phyloP scores from a whole-genome alignment of 2,329 filamentous ascomycete species.

The Blastomyces gilchristii region DNA sequence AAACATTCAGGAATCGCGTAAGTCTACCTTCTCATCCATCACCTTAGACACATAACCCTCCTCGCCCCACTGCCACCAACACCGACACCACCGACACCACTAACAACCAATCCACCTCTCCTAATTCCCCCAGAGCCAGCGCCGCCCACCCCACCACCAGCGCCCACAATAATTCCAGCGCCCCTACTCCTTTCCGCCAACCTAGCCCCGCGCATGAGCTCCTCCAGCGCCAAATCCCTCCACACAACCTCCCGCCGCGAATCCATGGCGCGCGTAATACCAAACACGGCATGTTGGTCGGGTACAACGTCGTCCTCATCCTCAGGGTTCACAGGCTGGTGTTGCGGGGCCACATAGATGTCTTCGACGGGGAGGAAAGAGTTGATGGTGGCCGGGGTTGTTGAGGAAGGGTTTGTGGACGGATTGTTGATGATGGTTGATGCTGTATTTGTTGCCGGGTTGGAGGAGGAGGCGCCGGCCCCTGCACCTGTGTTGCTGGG shows the following conservation, averaged over 20 bases:
- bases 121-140: constrained; percentile 25
- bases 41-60: constrained; percentile 30
- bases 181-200: constrained; percentile 24
- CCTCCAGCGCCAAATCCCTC: constrained; percentile 49
- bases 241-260: constrained; percentile 44
- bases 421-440: constrained; percentile 8
- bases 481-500: constrained; percentile 11
- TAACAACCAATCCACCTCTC: constrained; percentile 18
- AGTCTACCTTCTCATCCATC: constrained; percentile 4
- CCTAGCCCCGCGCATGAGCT: constrained; percentile 34
- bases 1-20: neutral
- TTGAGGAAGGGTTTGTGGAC: constrained; percentile 18
- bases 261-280: constrained; percentile 53
- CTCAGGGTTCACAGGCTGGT: constrained; percentile 55
- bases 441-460: constrained; percentile 3
- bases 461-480: constrained; percentile 20
- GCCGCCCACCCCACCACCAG: constrained; percentile 35
- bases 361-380: constrained; percentile 46
- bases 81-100: constrained; percentile 12
- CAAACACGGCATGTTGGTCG: constrained; percentile 57
- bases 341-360: constrained; percentile 50
- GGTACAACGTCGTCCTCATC: constrained; percentile 59
- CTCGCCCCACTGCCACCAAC: constrained; percentile 24
- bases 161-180: constrained; percentile 10
- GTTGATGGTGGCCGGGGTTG: neutral